Evolutionary conservation across 208 protist species (phyloP).

Genomic region (Trypanosoma melophagium): DNA sequence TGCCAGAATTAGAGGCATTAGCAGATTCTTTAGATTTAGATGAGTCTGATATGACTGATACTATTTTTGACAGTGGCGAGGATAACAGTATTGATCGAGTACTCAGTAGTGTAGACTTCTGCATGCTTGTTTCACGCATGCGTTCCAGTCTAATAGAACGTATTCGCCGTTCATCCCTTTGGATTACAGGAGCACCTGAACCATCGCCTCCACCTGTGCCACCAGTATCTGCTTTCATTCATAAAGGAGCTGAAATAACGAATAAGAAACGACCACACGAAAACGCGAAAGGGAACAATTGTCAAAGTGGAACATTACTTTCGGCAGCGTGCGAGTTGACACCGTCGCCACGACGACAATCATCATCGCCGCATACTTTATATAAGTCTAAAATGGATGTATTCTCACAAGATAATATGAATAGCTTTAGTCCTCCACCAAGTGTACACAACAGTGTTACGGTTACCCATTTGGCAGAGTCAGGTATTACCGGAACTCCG

Average conservation of each 20-base stretch:
- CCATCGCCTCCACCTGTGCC: background rate
- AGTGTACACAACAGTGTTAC: constrained; percentile 26
- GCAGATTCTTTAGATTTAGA: constrained; percentile 57
- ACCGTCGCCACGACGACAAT: background rate
- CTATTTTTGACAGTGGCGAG: background rate
- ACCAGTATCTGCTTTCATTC: background rate
- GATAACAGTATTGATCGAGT: constrained; percentile 12
- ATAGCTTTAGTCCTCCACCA: constrained; percentile 27
- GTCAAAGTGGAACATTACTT: no score
- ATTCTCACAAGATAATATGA: background rate
- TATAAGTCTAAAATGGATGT: background rate
- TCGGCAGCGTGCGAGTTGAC: background rate
- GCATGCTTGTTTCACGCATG: constrained; percentile 67
- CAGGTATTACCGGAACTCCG: background rate
- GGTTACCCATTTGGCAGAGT: constrained; percentile 13
- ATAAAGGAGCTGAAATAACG: background rate
- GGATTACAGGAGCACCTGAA: background rate
- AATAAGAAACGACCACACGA: background rate
- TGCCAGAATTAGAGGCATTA: constrained; percentile 59
- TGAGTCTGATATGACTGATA: background rate
- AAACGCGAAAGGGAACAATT: no score
- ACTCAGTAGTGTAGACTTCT: constrained; percentile 56
- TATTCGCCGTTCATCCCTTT: constrained; percentile 33
- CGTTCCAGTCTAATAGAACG: constrained; percentile 50
- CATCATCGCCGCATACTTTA: background rate